Evolutionary conservation across 2,329 filamentous ascomycete genomes (phyloP).

Genomic region (Orbilia javanica): DNA sequence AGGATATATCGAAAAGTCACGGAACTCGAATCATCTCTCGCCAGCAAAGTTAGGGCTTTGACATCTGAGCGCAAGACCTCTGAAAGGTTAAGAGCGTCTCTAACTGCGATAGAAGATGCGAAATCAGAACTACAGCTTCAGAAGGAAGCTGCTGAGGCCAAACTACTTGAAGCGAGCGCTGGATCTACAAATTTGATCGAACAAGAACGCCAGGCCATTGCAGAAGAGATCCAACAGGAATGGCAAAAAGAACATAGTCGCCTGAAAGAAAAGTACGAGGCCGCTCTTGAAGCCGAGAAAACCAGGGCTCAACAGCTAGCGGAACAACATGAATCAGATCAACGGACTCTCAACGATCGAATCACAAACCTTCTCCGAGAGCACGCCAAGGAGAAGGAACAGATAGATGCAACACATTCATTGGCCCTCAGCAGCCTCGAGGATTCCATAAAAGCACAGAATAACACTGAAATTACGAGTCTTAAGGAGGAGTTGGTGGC

Average conservation of each 20-base stretch:
- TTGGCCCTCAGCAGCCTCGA: slow-evolving; percentile 24
- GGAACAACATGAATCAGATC: slow-evolving; percentile 41
- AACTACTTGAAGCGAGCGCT: slow-evolving; percentile 16
- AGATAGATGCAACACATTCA: neutral
- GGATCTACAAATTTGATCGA: slow-evolving; percentile 1
- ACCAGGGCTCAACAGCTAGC: slow-evolving; percentile 10
- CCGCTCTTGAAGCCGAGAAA: slow-evolving; percentile 25
- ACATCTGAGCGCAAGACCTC: slow-evolving; percentile 49
- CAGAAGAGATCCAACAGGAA: slow-evolving; percentile 16
- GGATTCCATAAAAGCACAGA: slow-evolving; percentile 16
- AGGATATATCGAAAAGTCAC: slow-evolving; percentile 53
- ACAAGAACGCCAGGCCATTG: slow-evolving; percentile 12
- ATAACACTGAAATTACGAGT: slow-evolving; percentile 5
- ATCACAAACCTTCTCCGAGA: slow-evolving; percentile 38
- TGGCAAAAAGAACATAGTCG: neutral
- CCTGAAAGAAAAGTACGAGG: slow-evolving; percentile 31
- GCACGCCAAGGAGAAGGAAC: slow-evolving; percentile 35
- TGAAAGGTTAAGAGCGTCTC: slow-evolving; percentile 36
- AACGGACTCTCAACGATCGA: slow-evolving; percentile 27
- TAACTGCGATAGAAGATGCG: slow-evolving; percentile 26
- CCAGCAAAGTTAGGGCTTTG: slow-evolving; percentile 44
- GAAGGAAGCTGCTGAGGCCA: slow-evolving; percentile 30
- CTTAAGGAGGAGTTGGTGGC: slow-evolving; percentile 29
- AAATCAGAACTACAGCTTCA: slow-evolving; percentile 29
- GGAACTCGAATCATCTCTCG: slow-evolving; percentile 47